Base-by-base conservation (phyloP, 1,284 basidiomycete genomes). In the Austroboletus novae-zelandiae region DNA sequence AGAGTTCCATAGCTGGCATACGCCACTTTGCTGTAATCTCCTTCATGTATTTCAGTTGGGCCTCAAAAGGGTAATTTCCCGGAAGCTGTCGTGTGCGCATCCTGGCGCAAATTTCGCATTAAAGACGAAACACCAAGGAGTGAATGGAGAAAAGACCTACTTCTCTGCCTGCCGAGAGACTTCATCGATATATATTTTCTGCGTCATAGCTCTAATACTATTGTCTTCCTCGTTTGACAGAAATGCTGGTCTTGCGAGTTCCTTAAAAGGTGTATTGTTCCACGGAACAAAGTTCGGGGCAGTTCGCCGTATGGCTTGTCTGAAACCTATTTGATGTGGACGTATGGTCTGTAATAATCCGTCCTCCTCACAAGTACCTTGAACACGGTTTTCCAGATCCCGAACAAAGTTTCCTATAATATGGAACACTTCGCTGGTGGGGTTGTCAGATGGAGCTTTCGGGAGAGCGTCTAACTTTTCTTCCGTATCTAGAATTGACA, bases 31-130 rank as follows among this genome's bases (percentile, higher is more conserved):
- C 47, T 10, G 76, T 74, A 18, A 80, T 65, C 1, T 64, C 52
- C 2, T 62, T 52, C 41, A 90, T 84, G 42, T 78, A 80, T 0
- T 61, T 53, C 6, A 73, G 60, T 27, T 80, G 79, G 0, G 86
- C 82, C 0, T 78, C 70, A 55, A 84, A 89, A 0, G 86, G 86
- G 52, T 77, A 80, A 53, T 79, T 77, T 14, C 77, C 81, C 0
- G 86, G 85, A 0, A 89, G 71, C 60, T 89, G 84, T 5, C 85
- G 80, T 0, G 84, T 84, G 1, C 80, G 75, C 0, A 84, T 78
- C 9, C 87, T 89, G 9, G 23, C 13, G 14, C 20, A 2, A 23
- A 23, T 23, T 23, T 23, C 20, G 4, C 20, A 4, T 23, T 23
- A 23, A 23, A 23, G 20, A 23, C 20, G 20, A 23, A 23, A 23